A percentile compares a stretch with the other conserved stretches of the same genome.
phyloP scores from a whole-genome alignment of 2,329 filamentous ascomycete species.

The Boeremia lycopersici region DNA sequence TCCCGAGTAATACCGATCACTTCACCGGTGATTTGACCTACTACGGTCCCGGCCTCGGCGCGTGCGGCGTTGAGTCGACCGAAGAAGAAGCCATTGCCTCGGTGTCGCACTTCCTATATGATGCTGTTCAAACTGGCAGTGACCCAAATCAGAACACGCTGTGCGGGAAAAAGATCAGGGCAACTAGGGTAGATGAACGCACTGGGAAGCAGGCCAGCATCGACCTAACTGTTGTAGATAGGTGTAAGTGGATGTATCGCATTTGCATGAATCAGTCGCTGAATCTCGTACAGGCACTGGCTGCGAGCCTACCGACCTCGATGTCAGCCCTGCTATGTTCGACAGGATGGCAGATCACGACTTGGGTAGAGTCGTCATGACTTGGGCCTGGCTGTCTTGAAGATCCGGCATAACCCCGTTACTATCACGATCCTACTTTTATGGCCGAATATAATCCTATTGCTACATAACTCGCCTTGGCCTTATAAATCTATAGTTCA shows the following conservation, averaged over 20 bases:
- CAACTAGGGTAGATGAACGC: slow-evolving; percentile 56
- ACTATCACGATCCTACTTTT: not conserved
- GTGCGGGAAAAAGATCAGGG: slow-evolving; percentile 70
- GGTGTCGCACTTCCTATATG: slow-evolving; percentile 70
- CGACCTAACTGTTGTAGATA: slow-evolving; percentile 71
- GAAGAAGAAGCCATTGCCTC: slow-evolving; percentile 67
- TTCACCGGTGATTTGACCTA: slow-evolving; percentile 72
- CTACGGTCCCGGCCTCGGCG: slow-evolving; percentile 69
- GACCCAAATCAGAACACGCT: slow-evolving; percentile 68
- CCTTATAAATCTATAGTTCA: not conserved
- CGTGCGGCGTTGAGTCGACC: slow-evolving; percentile 67
- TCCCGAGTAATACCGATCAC: slow-evolving; percentile 58
- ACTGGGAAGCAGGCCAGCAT: slow-evolving; percentile 56
- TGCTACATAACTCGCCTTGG: not conserved
- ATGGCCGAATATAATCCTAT: not conserved
- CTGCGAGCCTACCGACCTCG: slow-evolving; percentile 56
- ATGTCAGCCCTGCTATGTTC: slow-evolving; percentile 58
- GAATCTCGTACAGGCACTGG: slow-evolving; percentile 48
- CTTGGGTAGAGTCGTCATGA: slow-evolving; percentile 55
- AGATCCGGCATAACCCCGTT: not conserved
- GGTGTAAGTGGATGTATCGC: slow-evolving; percentile 55
- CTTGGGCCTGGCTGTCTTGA: slow-evolving; percentile 58
- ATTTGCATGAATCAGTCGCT: slow-evolving; percentile 9
- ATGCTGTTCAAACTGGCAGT: slow-evolving; percentile 59
- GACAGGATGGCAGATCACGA: slow-evolving; percentile 53